phyloP scores from a whole-genome alignment of 176 grass and related monocot species.

The Otatea glauca region DNA sequence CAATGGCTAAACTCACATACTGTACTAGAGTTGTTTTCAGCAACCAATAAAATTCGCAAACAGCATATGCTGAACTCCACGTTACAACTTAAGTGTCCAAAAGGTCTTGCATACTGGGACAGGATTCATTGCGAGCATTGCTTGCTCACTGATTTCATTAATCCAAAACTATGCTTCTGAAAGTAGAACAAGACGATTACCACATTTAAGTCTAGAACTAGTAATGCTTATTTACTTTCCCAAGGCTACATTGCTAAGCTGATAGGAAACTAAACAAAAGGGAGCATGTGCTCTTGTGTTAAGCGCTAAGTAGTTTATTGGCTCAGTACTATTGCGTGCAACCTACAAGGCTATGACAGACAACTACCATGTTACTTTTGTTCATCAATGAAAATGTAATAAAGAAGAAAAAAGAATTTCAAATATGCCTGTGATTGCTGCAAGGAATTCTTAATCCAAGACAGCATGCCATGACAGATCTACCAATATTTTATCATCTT shows the following conservation, averaged over 20 bases:
- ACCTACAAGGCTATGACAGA: background rate
- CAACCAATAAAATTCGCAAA: background rate
- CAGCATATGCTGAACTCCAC: background rate
- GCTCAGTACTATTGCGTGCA: background rate
- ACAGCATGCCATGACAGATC: background rate
- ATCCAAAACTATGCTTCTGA: background rate
- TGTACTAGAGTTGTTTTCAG: background rate
- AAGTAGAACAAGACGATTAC: background rate
- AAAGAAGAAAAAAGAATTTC: background rate
- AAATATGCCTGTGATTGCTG: background rate
- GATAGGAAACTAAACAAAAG: background rate
- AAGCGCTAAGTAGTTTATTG: background rate
- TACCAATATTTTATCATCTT: conserved; percentile 1
- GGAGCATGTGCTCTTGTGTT: background rate
- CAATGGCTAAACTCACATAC: background rate
- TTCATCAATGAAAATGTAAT: conserved; percentile 24
- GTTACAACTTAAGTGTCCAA: background rate
- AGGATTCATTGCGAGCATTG: background rate
- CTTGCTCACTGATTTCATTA: background rate
- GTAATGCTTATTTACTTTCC: background rate
- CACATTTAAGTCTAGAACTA: background rate
- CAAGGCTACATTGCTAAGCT: background rate
- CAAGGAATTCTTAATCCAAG: background rate
- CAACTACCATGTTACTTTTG: conserved; percentile 9
- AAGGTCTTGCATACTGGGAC: background rate